Conservation (phyloP, 805 yeast genomes). For the Saturnispora zaruensis region DNA sequence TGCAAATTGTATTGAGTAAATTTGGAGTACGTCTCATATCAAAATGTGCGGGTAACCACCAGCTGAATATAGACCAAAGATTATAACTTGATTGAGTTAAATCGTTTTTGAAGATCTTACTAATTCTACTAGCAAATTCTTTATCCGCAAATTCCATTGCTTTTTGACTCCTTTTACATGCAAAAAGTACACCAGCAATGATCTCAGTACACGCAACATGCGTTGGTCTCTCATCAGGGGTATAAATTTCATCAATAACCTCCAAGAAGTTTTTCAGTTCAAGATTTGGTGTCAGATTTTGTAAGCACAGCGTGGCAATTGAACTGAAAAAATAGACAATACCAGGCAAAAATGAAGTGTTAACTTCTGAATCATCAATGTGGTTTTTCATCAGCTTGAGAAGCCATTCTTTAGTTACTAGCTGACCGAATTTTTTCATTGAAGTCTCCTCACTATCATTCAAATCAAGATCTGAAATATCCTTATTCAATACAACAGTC, state of each 20-base stretch:
- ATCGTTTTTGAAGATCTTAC: constrained; percentile 41
- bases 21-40: constrained; percentile 61
- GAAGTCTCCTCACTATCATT: constrained; percentile 35
- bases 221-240: constrained; percentile 59
- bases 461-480: constrained; percentile 26
- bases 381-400: constrained; percentile 39
- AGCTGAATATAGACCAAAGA: constrained; percentile 68
- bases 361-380: constrained; percentile 60
- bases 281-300: constrained; percentile 35
- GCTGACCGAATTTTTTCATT: constrained; percentile 35
- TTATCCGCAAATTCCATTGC: constrained; percentile 35
- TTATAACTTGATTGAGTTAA: constrained; percentile 64
- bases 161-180: constrained; percentile 32
- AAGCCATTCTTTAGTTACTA: constrained; percentile 54
- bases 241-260: constrained; percentile 42
- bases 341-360: constrained; percentile 55
- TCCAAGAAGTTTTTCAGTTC: constrained; percentile 44
- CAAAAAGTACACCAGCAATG: constrained; percentile 51
- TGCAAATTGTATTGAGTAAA: constrained; percentile 36
- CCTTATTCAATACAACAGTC: constrained; percentile 34
- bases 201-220: constrained; percentile 73
- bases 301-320: constrained; percentile 40
- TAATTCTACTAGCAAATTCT: constrained; percentile 38
- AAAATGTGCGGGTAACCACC: constrained; percentile 63
- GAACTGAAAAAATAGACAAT: constrained; percentile 51